Conservation (phyloP, 2,329 filamentous ascomycete species). For the Alternaria consortialis region DNA sequence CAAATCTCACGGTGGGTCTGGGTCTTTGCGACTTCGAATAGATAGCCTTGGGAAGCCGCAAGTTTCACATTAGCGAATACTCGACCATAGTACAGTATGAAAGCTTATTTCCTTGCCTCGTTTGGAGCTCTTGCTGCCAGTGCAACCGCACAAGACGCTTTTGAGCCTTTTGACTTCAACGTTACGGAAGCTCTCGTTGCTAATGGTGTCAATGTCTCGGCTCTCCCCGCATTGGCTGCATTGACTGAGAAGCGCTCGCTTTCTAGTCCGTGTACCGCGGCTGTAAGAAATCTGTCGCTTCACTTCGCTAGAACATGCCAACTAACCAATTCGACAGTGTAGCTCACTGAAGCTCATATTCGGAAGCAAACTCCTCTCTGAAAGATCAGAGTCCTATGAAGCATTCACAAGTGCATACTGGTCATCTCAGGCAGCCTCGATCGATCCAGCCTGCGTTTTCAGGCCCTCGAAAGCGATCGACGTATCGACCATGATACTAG, state of each 20-base stretch:
- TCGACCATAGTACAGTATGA: background rate
- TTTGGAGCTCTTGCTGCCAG: background rate
- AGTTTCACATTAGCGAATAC: background rate
- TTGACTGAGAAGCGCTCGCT: constrained; percentile 2
- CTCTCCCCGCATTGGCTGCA: constrained; percentile 16
- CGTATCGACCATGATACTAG: constrained; percentile 20
- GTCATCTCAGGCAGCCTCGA: constrained; percentile 24
- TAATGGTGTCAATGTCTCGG: constrained; percentile 23
- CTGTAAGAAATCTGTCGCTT: constrained; percentile 15
- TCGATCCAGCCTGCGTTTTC: constrained; percentile 34
- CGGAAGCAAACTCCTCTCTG: constrained; percentile 16
- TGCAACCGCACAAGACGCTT: constrained; percentile 7
- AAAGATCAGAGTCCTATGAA: constrained; percentile 17
- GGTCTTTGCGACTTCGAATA: background rate
- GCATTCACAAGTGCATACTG: constrained; percentile 24
- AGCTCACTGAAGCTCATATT: constrained; percentile 20
- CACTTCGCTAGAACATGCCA: background rate
- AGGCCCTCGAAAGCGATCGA: constrained; percentile 21
- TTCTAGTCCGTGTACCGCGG: constrained; percentile 16
- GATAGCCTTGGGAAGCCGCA: background rate
- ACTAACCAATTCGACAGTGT: constrained; percentile 2
- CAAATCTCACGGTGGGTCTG: background rate
- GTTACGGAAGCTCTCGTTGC: constrained; percentile 22
- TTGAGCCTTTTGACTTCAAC: constrained; percentile 20
- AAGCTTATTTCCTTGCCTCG: background rate